A percentile compares a stretch with the other conserved stretches of the same genome.
Evolutionary conservation across 768 basidiomycete genomes (phyloP).

Genomic region (Termitomyces sp.): DNA sequence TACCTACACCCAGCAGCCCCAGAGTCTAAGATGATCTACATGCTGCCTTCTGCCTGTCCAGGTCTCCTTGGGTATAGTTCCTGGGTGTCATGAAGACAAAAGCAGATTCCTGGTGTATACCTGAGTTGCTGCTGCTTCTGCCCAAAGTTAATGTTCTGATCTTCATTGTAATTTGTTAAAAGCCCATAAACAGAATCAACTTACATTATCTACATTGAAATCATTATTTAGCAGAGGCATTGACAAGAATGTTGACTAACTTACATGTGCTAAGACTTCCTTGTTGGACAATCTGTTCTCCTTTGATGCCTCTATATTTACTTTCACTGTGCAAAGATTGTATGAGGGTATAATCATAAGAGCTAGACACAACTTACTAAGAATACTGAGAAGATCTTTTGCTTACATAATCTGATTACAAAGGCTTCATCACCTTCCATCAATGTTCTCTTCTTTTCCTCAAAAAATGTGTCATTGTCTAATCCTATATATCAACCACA

Average conservation of each 20-base stretch:
- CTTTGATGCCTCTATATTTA: constrained; percentile 10
- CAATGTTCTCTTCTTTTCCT: not conserved
- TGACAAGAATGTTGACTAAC: not conserved
- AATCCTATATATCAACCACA: constrained; percentile 6
- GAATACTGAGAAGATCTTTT: not conserved
- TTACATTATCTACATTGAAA: no score
- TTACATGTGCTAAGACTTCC: not conserved
- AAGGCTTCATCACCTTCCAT: not conserved
- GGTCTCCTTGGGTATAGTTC: no score
- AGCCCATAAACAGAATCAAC: no score
- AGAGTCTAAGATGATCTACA: no score
- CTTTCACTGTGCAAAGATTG: not conserved
- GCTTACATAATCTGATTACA: not conserved
- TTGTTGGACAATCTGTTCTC: not conserved
- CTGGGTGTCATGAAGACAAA: no score
- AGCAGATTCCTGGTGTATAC: no score
- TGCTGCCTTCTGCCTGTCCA: no score
- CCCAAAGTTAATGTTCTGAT: no score
- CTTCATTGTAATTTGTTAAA: no score
- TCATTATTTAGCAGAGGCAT: no score
- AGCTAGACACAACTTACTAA: not conserved
- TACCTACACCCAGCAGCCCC: no score
- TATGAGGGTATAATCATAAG: not conserved
- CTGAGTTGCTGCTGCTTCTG: no score
- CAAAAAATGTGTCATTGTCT: not conserved